Conservation (phyloP, 73 alveolate genomes). For the Strombidium stylifer region DNA sequence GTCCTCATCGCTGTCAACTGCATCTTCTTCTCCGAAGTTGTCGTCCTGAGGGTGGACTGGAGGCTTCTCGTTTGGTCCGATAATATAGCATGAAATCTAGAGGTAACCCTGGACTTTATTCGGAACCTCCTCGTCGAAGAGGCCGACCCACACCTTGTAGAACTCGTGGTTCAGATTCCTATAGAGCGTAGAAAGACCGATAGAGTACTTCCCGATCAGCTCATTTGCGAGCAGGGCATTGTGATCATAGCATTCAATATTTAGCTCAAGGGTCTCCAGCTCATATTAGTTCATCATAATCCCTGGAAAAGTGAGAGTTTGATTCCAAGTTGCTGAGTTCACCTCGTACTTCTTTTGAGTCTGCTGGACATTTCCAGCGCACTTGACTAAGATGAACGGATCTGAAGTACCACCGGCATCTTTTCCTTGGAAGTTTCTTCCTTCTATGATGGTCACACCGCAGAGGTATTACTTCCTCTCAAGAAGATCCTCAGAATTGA, state of each 20-base stretch:
- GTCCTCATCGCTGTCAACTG: too few relatives aligned
- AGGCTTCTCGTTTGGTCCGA: slow-evolving; percentile 92
- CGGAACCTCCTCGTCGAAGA: slow-evolving; percentile 78
- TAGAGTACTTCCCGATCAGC: slow-evolving; percentile 76
- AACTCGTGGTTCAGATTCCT: slow-evolving; percentile 90
- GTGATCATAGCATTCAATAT: slow-evolving; percentile 78
- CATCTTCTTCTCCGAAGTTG: too few relatives aligned
- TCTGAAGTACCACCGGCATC: slow-evolving; percentile 89
- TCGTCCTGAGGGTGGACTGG: slow-evolving; percentile 92
- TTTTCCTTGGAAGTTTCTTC: slow-evolving; percentile 79
- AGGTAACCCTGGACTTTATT: slow-evolving; percentile 85
- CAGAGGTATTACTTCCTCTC: slow-evolving; percentile 69
- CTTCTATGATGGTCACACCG: slow-evolving; percentile 90
- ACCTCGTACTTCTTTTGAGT: slow-evolving; percentile 70
- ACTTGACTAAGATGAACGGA: slow-evolving; percentile 84
- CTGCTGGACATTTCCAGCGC: slow-evolving; percentile 80
- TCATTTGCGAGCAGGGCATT: slow-evolving; percentile 74
- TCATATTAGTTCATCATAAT: slow-evolving; percentile 71
- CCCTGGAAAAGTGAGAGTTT: slow-evolving; percentile 88
- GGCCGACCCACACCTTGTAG: slow-evolving; percentile 82
- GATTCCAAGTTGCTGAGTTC: slow-evolving; percentile 84
- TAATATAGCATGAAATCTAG: slow-evolving; percentile 77
- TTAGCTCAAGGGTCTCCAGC: slow-evolving; percentile 86
- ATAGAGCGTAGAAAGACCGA: slow-evolving; percentile 88
- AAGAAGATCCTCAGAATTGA: too few relatives aligned